Conservation (phyloP, 768 basidiomycete genomes). For the Podaxis pistillaris region DNA sequence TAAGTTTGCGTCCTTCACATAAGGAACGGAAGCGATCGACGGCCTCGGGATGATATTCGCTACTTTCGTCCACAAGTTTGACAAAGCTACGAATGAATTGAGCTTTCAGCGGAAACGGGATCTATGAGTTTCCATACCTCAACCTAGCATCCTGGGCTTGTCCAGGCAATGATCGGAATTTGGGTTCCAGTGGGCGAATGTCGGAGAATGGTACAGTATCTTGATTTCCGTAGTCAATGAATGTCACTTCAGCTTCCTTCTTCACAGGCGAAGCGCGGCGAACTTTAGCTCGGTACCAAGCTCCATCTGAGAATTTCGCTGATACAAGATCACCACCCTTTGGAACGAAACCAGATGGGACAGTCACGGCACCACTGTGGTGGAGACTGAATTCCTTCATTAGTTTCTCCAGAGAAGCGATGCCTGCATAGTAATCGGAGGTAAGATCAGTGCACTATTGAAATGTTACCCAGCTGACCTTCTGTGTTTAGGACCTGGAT, state of each 20-base stretch:
- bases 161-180: constrained; percentile 86
- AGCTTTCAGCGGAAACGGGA: not conserved
- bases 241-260: constrained; percentile 92
- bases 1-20: constrained; percentile 91
- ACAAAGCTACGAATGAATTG: constrained; percentile 61
- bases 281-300: constrained; percentile 96
- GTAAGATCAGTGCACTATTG: not conserved
- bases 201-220: constrained; percentile 81
- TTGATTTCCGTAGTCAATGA: constrained; percentile 96
- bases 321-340: constrained; percentile 88
- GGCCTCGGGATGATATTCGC: constrained; percentile 86
- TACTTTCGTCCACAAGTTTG: constrained; percentile 74
- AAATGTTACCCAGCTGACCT: constrained; percentile 45
- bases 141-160: constrained; percentile 95
- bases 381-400: constrained; percentile 93
- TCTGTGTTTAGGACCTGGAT: constrained; percentile 92
- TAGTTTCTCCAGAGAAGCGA: constrained; percentile 87
- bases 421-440: constrained; percentile 48
- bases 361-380: constrained; percentile 62
- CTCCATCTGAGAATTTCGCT: constrained; percentile 90
- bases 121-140: constrained; percentile 44
- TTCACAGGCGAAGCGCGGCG: constrained; percentile 83
- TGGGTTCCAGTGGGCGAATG: constrained; percentile 85
- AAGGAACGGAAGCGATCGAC: constrained; percentile 81
- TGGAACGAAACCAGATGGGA: constrained; percentile 72